These are phyloP conservation scores for Chrysoporthe puriensis DNA, from an alignment of 2,329 filamentous ascomycete genomes.

Conservation along the genomic window DNA sequence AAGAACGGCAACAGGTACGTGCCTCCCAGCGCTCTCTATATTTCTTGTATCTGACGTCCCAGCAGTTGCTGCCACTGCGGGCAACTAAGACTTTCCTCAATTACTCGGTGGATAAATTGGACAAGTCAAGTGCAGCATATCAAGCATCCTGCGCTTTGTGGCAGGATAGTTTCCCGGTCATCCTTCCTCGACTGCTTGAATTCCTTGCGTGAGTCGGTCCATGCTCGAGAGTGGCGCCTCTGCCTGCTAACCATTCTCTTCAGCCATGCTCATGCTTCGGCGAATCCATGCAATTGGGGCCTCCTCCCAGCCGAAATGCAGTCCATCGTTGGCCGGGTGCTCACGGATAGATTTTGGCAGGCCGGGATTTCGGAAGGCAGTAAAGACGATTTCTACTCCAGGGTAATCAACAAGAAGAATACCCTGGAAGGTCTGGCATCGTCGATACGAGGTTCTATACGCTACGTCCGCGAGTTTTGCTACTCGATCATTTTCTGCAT, in stretches of 20 bases:
- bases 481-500: constrained; percentile 96
- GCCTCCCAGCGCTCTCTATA: too few relatives aligned
- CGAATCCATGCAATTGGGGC: constrained; percentile 84
- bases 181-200: constrained; percentile 84
- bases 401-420: constrained; percentile 84
- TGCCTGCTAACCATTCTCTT: constrained; percentile 24
- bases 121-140: constrained; percentile 73
- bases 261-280: constrained; percentile 87
- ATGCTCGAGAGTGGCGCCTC: background rate
- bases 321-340: constrained; percentile 75
- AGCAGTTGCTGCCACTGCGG: constrained; percentile 73
- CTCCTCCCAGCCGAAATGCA: constrained; percentile 76
- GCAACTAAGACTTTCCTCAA: constrained; percentile 91
- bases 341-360: constrained; percentile 98
- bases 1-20: constrained; percentile 70
- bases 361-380: constrained; percentile 94
- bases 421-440: constrained; percentile 94
- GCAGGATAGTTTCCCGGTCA: constrained; percentile 78
- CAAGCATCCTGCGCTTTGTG: constrained; percentile 80
- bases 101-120: constrained; percentile 87
- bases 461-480: constrained; percentile 88
- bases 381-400: constrained; percentile 94
- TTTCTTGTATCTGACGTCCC: background rate
- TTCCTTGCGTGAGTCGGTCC: constrained; percentile 65
- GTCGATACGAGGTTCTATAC: constrained; percentile 84